Base-by-base conservation (phyloP, 306 rosid genomes). In the Vicia faba region DNA sequence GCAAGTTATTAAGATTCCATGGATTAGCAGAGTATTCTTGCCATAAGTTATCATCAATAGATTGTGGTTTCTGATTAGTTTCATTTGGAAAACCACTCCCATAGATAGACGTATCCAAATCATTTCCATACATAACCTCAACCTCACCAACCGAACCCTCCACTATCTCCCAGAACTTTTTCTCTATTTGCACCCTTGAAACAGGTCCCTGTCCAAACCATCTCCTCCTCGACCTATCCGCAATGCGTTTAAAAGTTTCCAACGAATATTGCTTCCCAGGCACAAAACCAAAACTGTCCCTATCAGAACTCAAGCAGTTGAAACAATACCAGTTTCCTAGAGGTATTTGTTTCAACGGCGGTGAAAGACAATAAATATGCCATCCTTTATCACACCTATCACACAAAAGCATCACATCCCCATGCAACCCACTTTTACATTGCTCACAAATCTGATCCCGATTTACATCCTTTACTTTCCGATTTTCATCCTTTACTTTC, bases 371-470 rank as follows among this genome's bases (percentile, higher is more conserved):
- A 75, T 86, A 86, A 26, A 81, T 89, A 71, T 93, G 98, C 97
- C 98, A 93, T 43, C 98, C 98, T 81, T 84, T 93, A 65, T 93
- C 82, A 46, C 98, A 93, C 82, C 97, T 87, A 76, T 93, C 98
- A 31, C 98, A 93, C 64, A 93, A 76, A 79, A 93, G 98, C 98
- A 93, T 93, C 31, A 88, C 85, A 65, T 93, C 97, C 44, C 98
- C 98, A 19, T 93, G 98, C 86, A 89, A 79, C 16, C 98, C 98
- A 83, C 97, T 93, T 79, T 73, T 82, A 61, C 98, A 93, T 49
- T 93, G 98, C 68, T 89, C 95, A 13, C 98, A 93, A 62, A 88
- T 89, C 83, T 93, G 98, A 84, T 89, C 96, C 57, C 73, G 91
- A 40, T 83, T 83, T 70, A 83, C 93, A 53, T 77, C 80, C 71